Evolutionary conservation across 2,329 filamentous ascomycete genomes (phyloP).

Genomic region (Colletotrichum coccodes): DNA sequence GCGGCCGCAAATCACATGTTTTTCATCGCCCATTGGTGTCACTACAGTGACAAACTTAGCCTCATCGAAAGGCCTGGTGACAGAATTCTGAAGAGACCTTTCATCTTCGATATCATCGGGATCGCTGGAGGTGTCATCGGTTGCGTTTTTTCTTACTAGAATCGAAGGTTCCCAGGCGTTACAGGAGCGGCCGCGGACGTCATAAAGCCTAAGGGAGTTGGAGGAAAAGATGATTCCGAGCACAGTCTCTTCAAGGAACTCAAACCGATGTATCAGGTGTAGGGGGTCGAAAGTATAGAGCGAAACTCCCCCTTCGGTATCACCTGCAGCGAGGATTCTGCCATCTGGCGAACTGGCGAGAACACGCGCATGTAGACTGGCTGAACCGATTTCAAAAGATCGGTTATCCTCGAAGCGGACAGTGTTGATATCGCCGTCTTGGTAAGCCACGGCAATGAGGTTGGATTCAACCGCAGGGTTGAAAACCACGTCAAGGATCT

Average conservation of each 20-base stretch:
- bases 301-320: slow-evolving; percentile 37
- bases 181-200: slow-evolving; percentile 33
- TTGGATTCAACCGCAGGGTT: slow-evolving; percentile 34
- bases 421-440: slow-evolving; percentile 35
- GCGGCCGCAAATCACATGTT: slow-evolving; percentile 6
- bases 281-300: slow-evolving; percentile 39
- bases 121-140: background rate
- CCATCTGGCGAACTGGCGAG: slow-evolving; percentile 39
- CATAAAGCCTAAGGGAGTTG: slow-evolving; percentile 34
- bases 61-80: slow-evolving; percentile 21
- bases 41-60: slow-evolving; percentile 28
- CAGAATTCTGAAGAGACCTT: background rate
- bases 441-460: slow-evolving; percentile 35
- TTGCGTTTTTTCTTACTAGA: background rate
- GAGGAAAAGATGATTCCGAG: slow-evolving; percentile 35
- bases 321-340: slow-evolving; percentile 37
- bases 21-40: slow-evolving; percentile 26
- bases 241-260: slow-evolving; percentile 13
- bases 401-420: slow-evolving; percentile 35
- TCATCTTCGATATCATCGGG: background rate
- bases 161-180: slow-evolving; percentile 35
- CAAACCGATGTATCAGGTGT: slow-evolving; percentile 30
- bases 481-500: slow-evolving; percentile 21
- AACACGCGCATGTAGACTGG: background rate
- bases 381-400: slow-evolving; percentile 5